phyloP scores from a whole-genome alignment of 106 monocot genomes.

The Ottelia alismoides region DNA sequence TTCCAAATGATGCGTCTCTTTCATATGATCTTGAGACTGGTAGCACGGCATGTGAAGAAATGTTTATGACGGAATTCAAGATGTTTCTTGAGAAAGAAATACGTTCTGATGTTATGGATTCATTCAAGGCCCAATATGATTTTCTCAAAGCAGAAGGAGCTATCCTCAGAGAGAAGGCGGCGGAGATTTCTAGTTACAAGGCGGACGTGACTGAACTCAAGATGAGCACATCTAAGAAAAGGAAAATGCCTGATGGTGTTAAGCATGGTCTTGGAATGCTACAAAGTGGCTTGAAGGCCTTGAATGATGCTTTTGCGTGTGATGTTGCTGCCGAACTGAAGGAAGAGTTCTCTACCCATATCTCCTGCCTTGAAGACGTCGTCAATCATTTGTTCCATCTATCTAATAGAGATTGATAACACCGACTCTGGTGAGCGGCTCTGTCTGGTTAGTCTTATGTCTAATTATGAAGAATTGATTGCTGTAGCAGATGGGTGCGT shows the following conservation, averaged over 20 bases:
- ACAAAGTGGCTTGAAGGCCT: slow-evolving; percentile 58
- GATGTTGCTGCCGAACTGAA: slow-evolving; percentile 33
- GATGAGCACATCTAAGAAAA: slow-evolving; percentile 26
- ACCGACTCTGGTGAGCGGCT: too few relatives aligned
- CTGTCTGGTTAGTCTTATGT: too few relatives aligned
- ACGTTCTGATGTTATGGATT: slow-evolving; percentile 15
- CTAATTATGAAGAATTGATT: too few relatives aligned
- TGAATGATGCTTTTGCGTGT: slow-evolving; percentile 35
- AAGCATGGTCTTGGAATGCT: slow-evolving; percentile 55
- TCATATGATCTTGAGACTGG: slow-evolving; percentile 62
- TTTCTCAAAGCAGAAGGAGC: slow-evolving; percentile 51
- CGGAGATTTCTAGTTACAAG: not conserved
- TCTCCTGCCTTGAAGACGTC: slow-evolving; percentile 47
- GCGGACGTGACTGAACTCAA: slow-evolving; percentile 1
- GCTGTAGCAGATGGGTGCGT: too few relatives aligned
- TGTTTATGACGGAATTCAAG: slow-evolving; percentile 74
- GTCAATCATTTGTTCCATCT: slow-evolving; percentile 31
- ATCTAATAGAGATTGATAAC: not conserved
- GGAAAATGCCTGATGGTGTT: slow-evolving; percentile 61
- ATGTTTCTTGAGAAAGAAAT: slow-evolving; percentile 70
- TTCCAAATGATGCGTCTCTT: slow-evolving; percentile 83
- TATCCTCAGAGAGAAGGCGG: slow-evolving; percentile 23
- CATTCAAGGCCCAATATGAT: slow-evolving; percentile 31
- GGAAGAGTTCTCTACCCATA: slow-evolving; percentile 37
- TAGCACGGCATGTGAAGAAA: slow-evolving; percentile 39